A percentile compares a stretch with the other conserved stretches of the same genome.
Conservation (phyloP, 164 flowering plant species). For the Litsea cubeba region DNA sequence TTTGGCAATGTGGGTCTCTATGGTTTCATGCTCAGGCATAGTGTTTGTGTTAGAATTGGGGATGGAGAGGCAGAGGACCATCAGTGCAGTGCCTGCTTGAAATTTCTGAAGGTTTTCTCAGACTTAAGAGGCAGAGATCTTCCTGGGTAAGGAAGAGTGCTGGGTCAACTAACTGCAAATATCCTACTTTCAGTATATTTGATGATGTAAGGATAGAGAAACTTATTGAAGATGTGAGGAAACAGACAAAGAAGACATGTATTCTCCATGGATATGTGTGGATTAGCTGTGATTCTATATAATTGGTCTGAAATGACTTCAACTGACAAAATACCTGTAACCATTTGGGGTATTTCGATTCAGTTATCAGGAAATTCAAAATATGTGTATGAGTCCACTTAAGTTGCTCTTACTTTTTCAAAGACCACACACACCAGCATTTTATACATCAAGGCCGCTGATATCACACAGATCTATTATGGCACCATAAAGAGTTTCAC, state of each 20-base stretch:
- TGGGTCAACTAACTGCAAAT: neutral
- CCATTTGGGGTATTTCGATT: no score
- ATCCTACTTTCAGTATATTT: constrained; percentile 8
- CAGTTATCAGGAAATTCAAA: no score
- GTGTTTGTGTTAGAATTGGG: constrained; percentile 25
- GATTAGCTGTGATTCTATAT: constrained; percentile 3
- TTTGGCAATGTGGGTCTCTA: constrained; percentile 29
- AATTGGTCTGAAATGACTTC: neutral
- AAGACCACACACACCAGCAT: no score
- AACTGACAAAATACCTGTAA: no score
- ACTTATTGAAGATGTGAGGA: constrained; percentile 25
- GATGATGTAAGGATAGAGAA: constrained; percentile 4
- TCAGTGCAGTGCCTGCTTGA: constrained; percentile 32
- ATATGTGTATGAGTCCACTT: no score
- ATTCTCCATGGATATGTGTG: constrained; percentile 23
- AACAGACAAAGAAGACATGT: constrained; percentile 19
- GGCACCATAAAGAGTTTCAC: no score
- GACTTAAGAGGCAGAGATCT: constrained; percentile 14
- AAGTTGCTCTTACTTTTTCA: no score
- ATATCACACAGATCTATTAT: no score
- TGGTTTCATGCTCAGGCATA: constrained; percentile 25
- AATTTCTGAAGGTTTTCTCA: constrained; percentile 1
- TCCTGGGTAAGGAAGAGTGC: neutral
- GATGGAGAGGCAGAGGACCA: constrained; percentile 32
- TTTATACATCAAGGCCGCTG: no score